phyloP scores from a whole-genome alignment of 192 early-diverging fungal species.

The Lobosporangium transversale region DNA sequence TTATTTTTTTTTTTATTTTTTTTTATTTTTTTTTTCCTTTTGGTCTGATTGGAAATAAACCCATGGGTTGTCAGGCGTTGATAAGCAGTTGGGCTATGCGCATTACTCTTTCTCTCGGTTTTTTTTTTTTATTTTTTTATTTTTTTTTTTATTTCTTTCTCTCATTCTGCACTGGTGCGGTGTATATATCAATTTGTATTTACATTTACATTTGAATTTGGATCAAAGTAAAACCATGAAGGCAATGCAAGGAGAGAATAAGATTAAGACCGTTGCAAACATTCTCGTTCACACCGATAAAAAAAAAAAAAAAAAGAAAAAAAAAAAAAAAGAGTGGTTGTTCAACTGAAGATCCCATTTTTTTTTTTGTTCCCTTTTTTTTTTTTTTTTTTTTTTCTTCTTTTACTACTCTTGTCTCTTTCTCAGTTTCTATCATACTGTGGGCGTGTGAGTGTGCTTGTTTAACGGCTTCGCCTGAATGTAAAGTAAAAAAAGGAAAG shows the following conservation, averaged over 20 bases:
- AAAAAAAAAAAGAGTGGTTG: background rate
- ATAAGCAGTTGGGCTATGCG: too few relatives aligned
- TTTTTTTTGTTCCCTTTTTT: background rate
- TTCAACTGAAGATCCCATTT: background rate
- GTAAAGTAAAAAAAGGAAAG: too few relatives aligned
- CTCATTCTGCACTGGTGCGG: constrained; percentile 16
- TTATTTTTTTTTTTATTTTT: too few relatives aligned
- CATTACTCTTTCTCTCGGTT: too few relatives aligned
- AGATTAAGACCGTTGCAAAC: constrained; percentile 9
- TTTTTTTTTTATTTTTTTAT: too few relatives aligned
- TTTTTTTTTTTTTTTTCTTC: background rate
- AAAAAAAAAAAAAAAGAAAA: background rate
- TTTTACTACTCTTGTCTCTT: background rate
- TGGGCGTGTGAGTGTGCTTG: background rate
- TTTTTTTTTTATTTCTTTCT: too few relatives aligned
- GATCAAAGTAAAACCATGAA: constrained; percentile 8
- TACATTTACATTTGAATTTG: too few relatives aligned
- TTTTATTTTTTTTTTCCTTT: too few relatives aligned
- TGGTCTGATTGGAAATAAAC: too few relatives aligned
- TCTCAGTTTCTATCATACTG: background rate
- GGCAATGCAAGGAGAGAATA: background rate
- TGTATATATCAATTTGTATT: background rate
- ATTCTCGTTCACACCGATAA: constrained; percentile 1
- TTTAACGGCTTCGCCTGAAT: too few relatives aligned
- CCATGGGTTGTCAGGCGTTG: too few relatives aligned